A percentile compares a stretch with the other conserved stretches of the same genome.
Evolutionary conservation across 2,329 filamentous ascomycete species (phyloP).

Genomic region (Alternaria arborescens): DNA sequence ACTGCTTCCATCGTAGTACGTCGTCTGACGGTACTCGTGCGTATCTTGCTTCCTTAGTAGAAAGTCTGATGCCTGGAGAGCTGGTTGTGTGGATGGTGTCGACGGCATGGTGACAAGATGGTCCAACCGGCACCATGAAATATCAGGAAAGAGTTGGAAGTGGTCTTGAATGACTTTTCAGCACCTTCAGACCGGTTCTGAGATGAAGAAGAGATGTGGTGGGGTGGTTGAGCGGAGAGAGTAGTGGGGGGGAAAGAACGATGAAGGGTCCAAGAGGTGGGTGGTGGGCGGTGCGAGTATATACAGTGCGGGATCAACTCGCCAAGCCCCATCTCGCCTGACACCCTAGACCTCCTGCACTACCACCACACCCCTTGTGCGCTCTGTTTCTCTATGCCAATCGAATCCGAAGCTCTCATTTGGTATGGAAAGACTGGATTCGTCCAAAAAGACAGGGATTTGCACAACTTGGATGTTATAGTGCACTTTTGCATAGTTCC

Average conservation of each 20-base stretch:
- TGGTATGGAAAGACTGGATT: not conserved
- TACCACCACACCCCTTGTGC: constrained; percentile 14
- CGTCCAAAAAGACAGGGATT: not conserved
- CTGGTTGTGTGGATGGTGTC: constrained; percentile 14
- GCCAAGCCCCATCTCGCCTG: constrained; percentile 30
- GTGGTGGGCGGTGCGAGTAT: constrained; percentile 35
- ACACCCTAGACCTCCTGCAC: constrained; percentile 15
- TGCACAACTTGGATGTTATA: not conserved
- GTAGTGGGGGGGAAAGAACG: constrained; percentile 12
- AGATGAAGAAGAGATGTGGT: constrained; percentile 7
- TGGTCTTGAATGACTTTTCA: constrained; percentile 3
- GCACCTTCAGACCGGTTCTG: constrained; percentile 2
- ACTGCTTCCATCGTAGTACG: constrained; percentile 35
- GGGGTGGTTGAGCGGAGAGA: constrained; percentile 14
- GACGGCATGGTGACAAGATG: constrained; percentile 34
- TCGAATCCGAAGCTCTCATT: not conserved
- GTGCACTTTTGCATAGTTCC: constrained; percentile 20
- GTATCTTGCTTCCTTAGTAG: not conserved
- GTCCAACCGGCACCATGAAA: constrained; percentile 8
- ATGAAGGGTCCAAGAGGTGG: constrained; percentile 16
- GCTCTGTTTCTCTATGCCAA: not conserved
- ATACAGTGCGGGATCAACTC: constrained; percentile 26
- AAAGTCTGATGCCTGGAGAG: not conserved
- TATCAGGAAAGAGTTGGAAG: constrained; percentile 10
- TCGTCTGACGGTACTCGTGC: constrained; percentile 31